phyloP scores from a whole-genome alignment of 2,329 filamentous ascomycete genomes.

The Dichotomopilus funicola region DNA sequence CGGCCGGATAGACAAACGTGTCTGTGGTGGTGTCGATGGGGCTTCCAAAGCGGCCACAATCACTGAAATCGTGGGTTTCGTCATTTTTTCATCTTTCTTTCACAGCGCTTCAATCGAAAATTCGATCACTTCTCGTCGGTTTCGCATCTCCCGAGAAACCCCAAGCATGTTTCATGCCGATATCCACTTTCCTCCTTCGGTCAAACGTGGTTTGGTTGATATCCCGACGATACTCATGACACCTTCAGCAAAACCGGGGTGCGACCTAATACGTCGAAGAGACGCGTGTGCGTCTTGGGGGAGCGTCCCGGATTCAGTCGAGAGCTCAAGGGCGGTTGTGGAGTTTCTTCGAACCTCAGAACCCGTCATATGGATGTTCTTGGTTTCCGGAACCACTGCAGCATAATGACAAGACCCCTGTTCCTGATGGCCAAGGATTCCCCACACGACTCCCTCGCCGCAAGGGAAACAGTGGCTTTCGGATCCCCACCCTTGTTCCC shows the following conservation, averaged over 20 bases:
- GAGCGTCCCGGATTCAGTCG: background rate
- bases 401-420: background rate
- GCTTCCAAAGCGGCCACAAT: conserved; percentile 17
- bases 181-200: conserved; percentile 11
- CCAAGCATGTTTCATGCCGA: conserved; percentile 23
- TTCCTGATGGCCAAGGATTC: background rate
- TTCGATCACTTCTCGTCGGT: conserved; percentile 20
- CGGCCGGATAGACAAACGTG: no score
- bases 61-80: conserved; percentile 20
- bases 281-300: conserved; percentile 1
- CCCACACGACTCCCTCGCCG: background rate
- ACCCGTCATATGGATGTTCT: background rate
- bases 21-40: background rate
- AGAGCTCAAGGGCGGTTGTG: background rate
- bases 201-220: conserved; percentile 10
- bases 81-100: conserved; percentile 19
- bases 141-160: conserved; percentile 28
- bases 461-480: background rate
- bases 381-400: conserved; percentile 1
- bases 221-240: background rate
- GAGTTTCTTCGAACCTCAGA: background rate
- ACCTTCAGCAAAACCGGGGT: background rate
- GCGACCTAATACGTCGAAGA: background rate
- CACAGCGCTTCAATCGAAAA: conserved; percentile 23
- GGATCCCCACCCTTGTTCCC: conserved; percentile 4